These are phyloP conservation scores for Fusarium phyllophilum DNA, from an alignment of 2,329 filamentous ascomycete genomes.

Conservation along the genomic window DNA sequence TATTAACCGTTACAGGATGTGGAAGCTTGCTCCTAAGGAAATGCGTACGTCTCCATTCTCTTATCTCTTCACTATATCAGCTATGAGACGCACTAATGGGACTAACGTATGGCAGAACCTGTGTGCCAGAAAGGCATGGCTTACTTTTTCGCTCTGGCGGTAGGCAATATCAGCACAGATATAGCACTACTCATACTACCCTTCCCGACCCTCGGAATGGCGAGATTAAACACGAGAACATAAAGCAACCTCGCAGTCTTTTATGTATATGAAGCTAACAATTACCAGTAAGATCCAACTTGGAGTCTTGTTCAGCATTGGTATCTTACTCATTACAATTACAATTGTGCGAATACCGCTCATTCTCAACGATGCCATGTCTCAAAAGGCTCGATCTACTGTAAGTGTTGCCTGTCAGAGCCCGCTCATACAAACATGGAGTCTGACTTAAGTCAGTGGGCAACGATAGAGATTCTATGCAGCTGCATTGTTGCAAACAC, in stretches of 20 bases:
- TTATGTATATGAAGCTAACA: neutral
- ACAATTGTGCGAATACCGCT: conserved; percentile 43
- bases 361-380: conserved; percentile 41
- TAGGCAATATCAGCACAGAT: conserved; percentile 43
- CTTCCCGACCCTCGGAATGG: conserved; percentile 37
- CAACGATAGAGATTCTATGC: conserved; percentile 41
- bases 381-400: conserved; percentile 44
- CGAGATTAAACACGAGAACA: conserved; percentile 16
- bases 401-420: conserved; percentile 1
- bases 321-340: conserved; percentile 37
- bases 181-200: conserved; percentile 43
- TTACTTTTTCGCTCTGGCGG: conserved; percentile 39
- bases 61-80: too few species aligned
- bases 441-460: conserved; percentile 32
- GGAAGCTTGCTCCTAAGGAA: neutral
- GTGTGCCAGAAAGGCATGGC: conserved; percentile 29
- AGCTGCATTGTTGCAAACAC: neutral
- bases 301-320: conserved; percentile 41
- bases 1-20: conserved; percentile 4
- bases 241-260: neutral
- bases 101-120: neutral
- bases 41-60: neutral
- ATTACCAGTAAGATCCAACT: conserved; percentile 15
- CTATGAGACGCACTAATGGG: too few species aligned
- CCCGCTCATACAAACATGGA: neutral